Base-by-base conservation (phyloP, 176 grass and related monocot genomes). In the Aechmea fasciata region DNA sequence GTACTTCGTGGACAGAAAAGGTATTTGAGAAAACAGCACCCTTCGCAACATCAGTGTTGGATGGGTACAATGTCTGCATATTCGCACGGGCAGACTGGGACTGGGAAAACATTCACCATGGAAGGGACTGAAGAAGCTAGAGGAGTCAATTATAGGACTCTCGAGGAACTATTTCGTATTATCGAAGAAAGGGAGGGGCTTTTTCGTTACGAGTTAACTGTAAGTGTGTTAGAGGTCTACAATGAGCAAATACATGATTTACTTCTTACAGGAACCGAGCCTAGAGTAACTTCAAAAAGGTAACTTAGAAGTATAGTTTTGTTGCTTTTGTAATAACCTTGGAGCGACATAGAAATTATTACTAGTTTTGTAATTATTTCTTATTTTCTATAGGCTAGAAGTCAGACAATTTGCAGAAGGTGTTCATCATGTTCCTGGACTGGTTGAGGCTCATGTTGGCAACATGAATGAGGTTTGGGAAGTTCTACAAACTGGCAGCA, bases 171-270 rank as follows among this genome's bases (percentile, higher is more conserved):
- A 19, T 97, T 97, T 73, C 79, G 72, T 69, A 81, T 97, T 26
- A 83, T 93, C 25, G 83, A 82, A 78, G 89, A 97, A 83, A 90
- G 94, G 51, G 77, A 84, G 28, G 79, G 80, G 13, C 50, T 87
- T 52, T 90, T 85, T 57, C 52, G 53, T 25, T 97, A 92, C 67
- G 89, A 92, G 57, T 62, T 97, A 49, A 92, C 76, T 64, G 86
- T 93, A 17, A 97, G 94, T 69, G 94, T 87, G 14, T 74, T 97
- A 50, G 89, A 97, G 63, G 94, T 97, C 51, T 93, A 97, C 66
- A 97, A 97, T 72, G 94, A 97, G 52, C 94, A 97, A 57, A 97
- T 97, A 69, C 89, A 66, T 77, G 94, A 97, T 83, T 97, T 97
- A 69, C 76, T 97, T 10, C 53, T 81, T 52, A 78, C 85, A 64